Conservation (phyloP, 371 early-diverging fungal species). For the Lichtheimia ornata region DNA sequence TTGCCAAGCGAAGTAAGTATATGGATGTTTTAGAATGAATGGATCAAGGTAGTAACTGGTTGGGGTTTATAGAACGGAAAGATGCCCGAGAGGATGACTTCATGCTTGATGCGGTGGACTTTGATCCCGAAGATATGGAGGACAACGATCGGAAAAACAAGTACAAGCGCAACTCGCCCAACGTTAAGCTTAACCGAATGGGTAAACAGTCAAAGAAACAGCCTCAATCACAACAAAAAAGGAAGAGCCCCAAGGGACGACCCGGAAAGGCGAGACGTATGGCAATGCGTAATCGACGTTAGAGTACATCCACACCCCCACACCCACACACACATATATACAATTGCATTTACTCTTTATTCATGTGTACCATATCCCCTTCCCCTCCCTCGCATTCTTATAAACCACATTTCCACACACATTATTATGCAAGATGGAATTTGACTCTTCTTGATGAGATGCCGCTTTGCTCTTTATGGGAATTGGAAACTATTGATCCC, state of each 20-base stretch:
- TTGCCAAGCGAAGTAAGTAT: slow-evolving; percentile 80
- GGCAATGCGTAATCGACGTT: slow-evolving; percentile 14
- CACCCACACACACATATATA: not conserved
- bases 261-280: slow-evolving; percentile 42
- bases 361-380: not conserved
- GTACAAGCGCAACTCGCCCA: slow-evolving; percentile 11
- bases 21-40: not conserved
- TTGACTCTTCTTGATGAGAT: no score
- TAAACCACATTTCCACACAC: no score
- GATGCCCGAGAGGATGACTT: slow-evolving; percentile 10
- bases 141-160: slow-evolving; percentile 21
- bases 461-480: no score
- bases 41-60: not conserved
- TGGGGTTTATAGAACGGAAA: slow-evolving; percentile 11
- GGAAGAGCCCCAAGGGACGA: slow-evolving; percentile 28
- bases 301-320: not conserved
- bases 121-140: slow-evolving; percentile 30
- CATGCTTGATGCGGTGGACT: slow-evolving; percentile 21
- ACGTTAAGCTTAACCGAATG: slow-evolving; percentile 7
- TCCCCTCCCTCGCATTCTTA: no score
- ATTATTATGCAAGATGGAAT: no score
- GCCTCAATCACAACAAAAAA: slow-evolving; percentile 4
- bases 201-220: not conserved
- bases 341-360: slow-evolving; percentile 1
- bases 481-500: no score